Evolutionary conservation across 306 rosid genomes (phyloP).

Genomic region (Potentilla sterilis): DNA sequence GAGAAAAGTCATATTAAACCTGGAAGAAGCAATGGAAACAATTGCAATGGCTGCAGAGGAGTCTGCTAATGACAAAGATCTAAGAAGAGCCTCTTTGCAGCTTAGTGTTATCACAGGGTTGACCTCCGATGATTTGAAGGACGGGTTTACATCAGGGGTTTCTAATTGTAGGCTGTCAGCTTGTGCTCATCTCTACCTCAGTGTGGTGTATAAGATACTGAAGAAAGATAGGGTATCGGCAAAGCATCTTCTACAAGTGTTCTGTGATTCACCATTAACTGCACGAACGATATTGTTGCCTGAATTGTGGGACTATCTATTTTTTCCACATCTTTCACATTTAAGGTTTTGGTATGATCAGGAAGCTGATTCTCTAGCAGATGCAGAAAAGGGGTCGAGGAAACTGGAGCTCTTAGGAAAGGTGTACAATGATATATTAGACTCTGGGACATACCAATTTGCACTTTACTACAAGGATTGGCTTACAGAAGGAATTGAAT

Average conservation of each 20-base stretch:
- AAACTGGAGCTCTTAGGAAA: conserved; percentile 50
- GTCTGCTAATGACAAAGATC: conserved; percentile 35
- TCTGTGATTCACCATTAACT: conserved; percentile 62
- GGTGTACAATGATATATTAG: conserved; percentile 59
- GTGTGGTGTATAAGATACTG: conserved; percentile 60
- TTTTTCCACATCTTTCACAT: conserved; percentile 67
- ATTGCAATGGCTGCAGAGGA: conserved; percentile 56
- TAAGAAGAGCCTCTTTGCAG: conserved; percentile 58
- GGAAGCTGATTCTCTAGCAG: conserved; percentile 49
- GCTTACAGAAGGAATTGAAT: conserved; percentile 71
- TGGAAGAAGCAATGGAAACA: conserved; percentile 71
- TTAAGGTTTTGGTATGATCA: conserved; percentile 58
- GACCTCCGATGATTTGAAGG: conserved; percentile 51
- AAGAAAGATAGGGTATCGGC: conserved; percentile 61
- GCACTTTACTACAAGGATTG: conserved; percentile 80
- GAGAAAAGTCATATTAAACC: conserved; percentile 53
- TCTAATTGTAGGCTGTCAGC: conserved; percentile 67
- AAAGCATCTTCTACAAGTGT: conserved; percentile 81
- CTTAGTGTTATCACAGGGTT: conserved; percentile 68
- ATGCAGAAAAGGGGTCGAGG: conserved; percentile 41
- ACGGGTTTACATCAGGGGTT: conserved; percentile 51
- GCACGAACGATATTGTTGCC: conserved; percentile 65
- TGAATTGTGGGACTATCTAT: conserved; percentile 70
- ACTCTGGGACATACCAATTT: conserved; percentile 59
- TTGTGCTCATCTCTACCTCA: conserved; percentile 90